phyloP scores from a whole-genome alignment of 1,139 yeast species.

The Hemisphaericaspora subhashii region DNA sequence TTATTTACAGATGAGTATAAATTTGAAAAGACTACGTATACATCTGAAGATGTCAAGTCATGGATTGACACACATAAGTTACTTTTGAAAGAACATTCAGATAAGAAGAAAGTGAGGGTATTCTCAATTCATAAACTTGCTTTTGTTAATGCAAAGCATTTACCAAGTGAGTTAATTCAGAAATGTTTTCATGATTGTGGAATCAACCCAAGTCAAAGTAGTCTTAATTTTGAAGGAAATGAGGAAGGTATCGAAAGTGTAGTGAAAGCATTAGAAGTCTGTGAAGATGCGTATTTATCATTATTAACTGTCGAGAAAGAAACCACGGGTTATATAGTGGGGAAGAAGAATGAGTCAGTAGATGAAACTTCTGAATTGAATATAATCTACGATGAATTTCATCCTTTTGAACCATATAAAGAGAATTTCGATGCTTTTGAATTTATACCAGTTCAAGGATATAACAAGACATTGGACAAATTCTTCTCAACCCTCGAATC shows the following conservation, averaged over 20 bases:
- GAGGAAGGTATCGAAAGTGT: constrained; percentile 24
- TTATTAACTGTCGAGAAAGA: constrained; percentile 23
- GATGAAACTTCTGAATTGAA: constrained; percentile 30
- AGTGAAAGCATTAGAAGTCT: constrained; percentile 45
- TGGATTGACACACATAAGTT: constrained; percentile 52
- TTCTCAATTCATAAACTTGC: constrained; percentile 69
- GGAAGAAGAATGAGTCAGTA: constrained; percentile 55
- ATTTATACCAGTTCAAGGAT: constrained; percentile 52
- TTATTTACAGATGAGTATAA: constrained; percentile 8
- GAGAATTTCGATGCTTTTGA: constrained; percentile 31
- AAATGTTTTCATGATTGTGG: constrained; percentile 49
- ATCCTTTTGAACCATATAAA: constrained; percentile 71
- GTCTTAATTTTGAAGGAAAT: constrained; percentile 34
- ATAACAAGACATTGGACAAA: constrained; percentile 76
- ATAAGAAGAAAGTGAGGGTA: constrained; percentile 43
- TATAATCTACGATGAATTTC: constrained; percentile 74
- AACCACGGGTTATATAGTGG: constrained; percentile 63
- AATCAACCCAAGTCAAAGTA: constrained; percentile 44
- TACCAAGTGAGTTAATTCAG: constrained; percentile 77
- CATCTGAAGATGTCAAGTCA: constrained; percentile 33
- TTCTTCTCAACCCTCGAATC: constrained; percentile 87
- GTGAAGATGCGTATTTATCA: constrained; percentile 42
- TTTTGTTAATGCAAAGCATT: constrained; percentile 67
- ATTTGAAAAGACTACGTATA: constrained; percentile 18
- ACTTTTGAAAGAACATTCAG: constrained; percentile 18